Evolutionary conservation across 495 filamentous ascomycete species (phyloP).

Genomic region (Letharia columbiana): DNA sequence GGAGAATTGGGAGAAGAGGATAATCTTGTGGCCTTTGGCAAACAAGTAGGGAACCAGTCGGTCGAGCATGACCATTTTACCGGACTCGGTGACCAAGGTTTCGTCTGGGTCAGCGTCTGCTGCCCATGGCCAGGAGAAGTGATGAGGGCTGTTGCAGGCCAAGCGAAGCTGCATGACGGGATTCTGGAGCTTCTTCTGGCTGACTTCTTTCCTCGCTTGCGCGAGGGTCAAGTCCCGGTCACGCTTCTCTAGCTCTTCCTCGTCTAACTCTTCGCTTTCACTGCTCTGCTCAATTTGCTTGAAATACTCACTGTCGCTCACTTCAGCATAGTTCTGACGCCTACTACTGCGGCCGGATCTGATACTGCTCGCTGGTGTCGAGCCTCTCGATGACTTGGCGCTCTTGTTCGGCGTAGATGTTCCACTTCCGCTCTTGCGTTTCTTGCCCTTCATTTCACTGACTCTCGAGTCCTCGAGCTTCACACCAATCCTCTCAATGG

Average conservation of each 20-base stretch:
- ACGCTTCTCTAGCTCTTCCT: slow-evolving; percentile 52
- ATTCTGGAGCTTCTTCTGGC: slow-evolving; percentile 91
- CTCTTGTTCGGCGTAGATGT: slow-evolving; percentile 52
- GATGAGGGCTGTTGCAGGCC: slow-evolving; percentile 87
- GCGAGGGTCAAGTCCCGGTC: slow-evolving; percentile 64
- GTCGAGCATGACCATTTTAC: slow-evolving; percentile 93
- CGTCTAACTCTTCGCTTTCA: slow-evolving; percentile 46
- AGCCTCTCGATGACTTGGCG: slow-evolving; percentile 57
- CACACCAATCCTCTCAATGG: slow-evolving; percentile 52
- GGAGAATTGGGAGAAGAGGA: slow-evolving; percentile 96
- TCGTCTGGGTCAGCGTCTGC: slow-evolving; percentile 53
- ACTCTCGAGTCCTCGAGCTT: slow-evolving; percentile 31
- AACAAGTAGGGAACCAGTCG: slow-evolving; percentile 73
- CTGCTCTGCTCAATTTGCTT: slow-evolving; percentile 53
- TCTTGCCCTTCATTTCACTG: slow-evolving; percentile 39
- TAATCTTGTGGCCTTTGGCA: slow-evolving; percentile 69
- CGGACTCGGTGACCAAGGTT: slow-evolving; percentile 71
- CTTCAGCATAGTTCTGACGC: slow-evolving; percentile 59
- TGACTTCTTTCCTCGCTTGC: slow-evolving; percentile 72
- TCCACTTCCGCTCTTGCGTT: slow-evolving; percentile 44
- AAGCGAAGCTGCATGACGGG: slow-evolving; percentile 87
- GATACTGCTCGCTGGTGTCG: slow-evolving; percentile 54
- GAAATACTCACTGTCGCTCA: slow-evolving; percentile 65
- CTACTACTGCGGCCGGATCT: slow-evolving; percentile 39
- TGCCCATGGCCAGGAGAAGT: slow-evolving; percentile 90